These are phyloP conservation scores for Yamadazyma sp. DNA, from an alignment of 1,139 yeast species.

Conservation along the genomic window DNA sequence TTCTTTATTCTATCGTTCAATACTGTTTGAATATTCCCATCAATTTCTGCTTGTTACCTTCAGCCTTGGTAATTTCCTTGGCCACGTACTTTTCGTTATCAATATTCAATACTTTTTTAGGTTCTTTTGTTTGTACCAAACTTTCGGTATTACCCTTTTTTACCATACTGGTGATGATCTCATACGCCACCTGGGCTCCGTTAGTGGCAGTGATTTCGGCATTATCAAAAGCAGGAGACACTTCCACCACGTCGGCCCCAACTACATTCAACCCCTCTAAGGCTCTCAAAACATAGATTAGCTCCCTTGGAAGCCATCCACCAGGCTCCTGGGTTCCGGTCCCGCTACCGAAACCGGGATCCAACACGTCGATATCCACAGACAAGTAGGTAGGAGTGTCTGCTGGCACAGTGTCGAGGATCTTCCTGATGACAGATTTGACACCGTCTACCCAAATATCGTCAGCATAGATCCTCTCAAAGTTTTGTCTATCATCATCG, in stretches of 20 bases:
- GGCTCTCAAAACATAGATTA: conserved; percentile 59
- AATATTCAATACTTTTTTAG: not conserved
- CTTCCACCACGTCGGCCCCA: conserved; percentile 81
- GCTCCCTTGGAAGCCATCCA: conserved; percentile 77
- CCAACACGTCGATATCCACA: conserved; percentile 72
- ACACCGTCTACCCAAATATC: conserved; percentile 67
- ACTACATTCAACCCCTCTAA: conserved; percentile 61
- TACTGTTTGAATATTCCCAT: conserved; percentile 3
- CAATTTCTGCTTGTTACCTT: conserved; percentile 10
- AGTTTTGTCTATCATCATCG: conserved; percentile 66
- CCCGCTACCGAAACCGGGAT: conserved; percentile 79
- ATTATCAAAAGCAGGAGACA: conserved; percentile 68
- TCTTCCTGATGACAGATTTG: conserved; percentile 49
- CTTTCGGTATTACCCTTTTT: conserved; percentile 43
- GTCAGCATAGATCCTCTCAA: conserved; percentile 64
- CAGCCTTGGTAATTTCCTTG: conserved; percentile 2
- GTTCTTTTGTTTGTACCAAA: conserved; percentile 6
- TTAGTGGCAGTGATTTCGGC: conserved; percentile 76
- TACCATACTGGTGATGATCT: conserved; percentile 72
- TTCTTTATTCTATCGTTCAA: conserved; percentile 1
- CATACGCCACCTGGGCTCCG: conserved; percentile 75
- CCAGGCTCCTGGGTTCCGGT: conserved; percentile 86
- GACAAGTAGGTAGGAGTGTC: conserved; percentile 69
- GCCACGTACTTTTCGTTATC: conserved; percentile 4
- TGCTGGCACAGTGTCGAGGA: conserved; percentile 50